These are phyloP conservation scores for Balakata baccata DNA, from an alignment of 345 rosid genomes.

Conservation along the genomic window DNA sequence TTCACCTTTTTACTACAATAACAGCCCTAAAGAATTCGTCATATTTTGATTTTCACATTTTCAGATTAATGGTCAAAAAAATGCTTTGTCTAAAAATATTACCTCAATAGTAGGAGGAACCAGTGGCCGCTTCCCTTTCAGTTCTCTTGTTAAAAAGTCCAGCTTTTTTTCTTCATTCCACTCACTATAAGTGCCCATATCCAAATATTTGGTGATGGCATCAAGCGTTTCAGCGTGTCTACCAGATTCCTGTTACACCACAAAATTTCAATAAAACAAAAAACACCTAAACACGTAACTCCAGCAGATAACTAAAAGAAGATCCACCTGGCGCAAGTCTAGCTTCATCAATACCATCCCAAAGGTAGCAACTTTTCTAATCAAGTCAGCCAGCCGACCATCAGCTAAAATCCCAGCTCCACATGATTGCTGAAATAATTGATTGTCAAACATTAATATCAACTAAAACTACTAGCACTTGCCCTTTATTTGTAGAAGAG, in stretches of 20 bases:
- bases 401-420: conserved; percentile 88
- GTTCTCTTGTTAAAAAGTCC: conserved; percentile 74
- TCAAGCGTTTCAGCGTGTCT: conserved; percentile 84
- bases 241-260: conserved; percentile 65
- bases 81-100: conserved; percentile 19
- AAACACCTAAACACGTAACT: not conserved
- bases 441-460: conserved; percentile 9
- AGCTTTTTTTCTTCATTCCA: conserved; percentile 95
- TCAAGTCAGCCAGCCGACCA: conserved; percentile 87
- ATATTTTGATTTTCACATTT: not conserved
- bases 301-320: conserved; percentile 6
- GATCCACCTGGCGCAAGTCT: conserved; percentile 86
- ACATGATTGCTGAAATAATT: conserved; percentile 63
- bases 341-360: conserved; percentile 94
- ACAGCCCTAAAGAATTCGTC: not conserved
- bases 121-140: conserved; percentile 89
- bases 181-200: conserved; percentile 89
- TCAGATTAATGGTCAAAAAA: not conserved
- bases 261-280: conserved; percentile 20
- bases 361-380: conserved; percentile 83
- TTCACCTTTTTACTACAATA: not conserved
- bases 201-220: conserved; percentile 81
- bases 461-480: not conserved
- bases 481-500: not conserved
- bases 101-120: conserved; percentile 84